Evolutionary conservation across 108 stramenopile genomes (phyloP).

Genomic region (Poteriospumella lacustris): DNA sequence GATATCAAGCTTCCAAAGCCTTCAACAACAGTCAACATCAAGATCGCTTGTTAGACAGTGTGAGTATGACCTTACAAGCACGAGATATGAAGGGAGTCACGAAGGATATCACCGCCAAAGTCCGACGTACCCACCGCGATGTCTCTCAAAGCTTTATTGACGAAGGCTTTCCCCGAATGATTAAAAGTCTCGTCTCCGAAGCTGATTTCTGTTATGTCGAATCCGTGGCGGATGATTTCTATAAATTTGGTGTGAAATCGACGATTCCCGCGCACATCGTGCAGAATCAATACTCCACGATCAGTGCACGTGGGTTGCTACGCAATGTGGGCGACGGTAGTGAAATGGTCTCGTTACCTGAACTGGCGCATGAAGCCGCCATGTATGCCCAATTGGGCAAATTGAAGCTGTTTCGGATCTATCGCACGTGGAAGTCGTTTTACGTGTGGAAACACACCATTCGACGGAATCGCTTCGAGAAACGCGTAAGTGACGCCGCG

Average conservation of each 20-base stretch:
- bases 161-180: too few species aligned
- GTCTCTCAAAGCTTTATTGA: too few species aligned
- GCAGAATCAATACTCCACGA: background rate
- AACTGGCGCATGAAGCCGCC: background rate
- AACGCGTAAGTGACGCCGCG: background rate
- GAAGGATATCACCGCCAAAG: too few species aligned
- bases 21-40: too few species aligned
- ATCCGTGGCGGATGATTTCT: background rate
- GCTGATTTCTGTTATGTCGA: conserved; percentile 11
- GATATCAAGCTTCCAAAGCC: too few species aligned
- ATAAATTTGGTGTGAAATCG: background rate
- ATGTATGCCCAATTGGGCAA: background rate
- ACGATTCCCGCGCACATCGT: background rate
- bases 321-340: background rate
- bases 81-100: too few species aligned
- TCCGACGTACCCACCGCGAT: too few species aligned
- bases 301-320: background rate
- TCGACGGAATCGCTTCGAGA: background rate
- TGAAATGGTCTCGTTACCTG: background rate
- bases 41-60: too few species aligned
- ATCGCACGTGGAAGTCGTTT: background rate
- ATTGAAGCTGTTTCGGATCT: background rate
- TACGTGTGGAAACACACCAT: background rate
- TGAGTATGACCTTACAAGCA: too few species aligned
- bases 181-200: too few species aligned